These are phyloP conservation scores for Ophiostoma fasciatum DNA, from an alignment of 2,329 filamentous ascomycete species.

Conservation along the genomic window DNA sequence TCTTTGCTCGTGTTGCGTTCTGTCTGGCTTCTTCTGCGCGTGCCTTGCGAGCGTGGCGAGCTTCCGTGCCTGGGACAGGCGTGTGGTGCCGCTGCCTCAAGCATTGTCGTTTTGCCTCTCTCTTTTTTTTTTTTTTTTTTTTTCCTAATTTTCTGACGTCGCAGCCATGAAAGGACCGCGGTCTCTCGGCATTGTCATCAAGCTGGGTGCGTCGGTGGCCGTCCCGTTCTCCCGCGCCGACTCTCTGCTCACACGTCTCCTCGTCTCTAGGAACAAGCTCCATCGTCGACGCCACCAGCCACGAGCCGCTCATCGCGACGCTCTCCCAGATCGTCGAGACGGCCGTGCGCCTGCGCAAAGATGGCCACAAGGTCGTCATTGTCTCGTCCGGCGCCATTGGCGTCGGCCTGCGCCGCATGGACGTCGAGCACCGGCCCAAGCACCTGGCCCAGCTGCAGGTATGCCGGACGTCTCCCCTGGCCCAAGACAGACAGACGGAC, in stretches of 20 bases:
- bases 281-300: conserved; percentile 93
- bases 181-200: conserved; percentile 67
- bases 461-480: conserved; percentile 9
- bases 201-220: conserved; percentile 49
- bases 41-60: too few relatives aligned
- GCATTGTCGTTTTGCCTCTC: too few relatives aligned
- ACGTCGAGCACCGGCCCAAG: conserved; percentile 75
- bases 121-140: neutral
- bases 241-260: conserved; percentile 1
- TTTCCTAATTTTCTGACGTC: neutral
- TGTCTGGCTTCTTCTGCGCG: neutral
- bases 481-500: too few relatives aligned
- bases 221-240: too few relatives aligned
- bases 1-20: neutral
- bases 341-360: conserved; percentile 68
- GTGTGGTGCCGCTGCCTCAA: too few relatives aligned
- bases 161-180: conserved; percentile 50
- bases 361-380: conserved; percentile 89
- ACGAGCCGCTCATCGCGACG: conserved; percentile 83
- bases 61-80: too few relatives aligned
- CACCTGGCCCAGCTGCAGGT: conserved; percentile 78
- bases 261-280: conserved; percentile 84
- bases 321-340: conserved; percentile 90
- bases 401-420: conserved; percentile 80
- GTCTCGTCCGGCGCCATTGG: conserved; percentile 96